Conservation (phyloP, 768 basidiomycete species). For the Suillus americanus region DNA sequence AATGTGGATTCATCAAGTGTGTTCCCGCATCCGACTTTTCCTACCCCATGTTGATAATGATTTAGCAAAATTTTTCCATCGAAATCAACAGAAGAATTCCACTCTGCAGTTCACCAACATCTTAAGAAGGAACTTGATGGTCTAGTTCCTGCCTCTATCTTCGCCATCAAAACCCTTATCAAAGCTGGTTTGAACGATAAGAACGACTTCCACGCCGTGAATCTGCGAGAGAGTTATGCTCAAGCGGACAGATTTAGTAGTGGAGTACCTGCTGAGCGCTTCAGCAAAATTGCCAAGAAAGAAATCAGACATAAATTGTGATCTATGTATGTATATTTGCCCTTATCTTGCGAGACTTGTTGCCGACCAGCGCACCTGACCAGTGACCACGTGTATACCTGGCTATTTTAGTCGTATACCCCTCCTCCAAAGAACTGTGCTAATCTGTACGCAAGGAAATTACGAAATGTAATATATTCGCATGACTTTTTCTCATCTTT, state of each 20-base stretch:
- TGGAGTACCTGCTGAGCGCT: slow-evolving; percentile 54
- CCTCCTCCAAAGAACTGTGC: neutral
- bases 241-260: slow-evolving; percentile 66
- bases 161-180: slow-evolving; percentile 54
- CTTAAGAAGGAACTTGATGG: slow-evolving; percentile 55
- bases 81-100: slow-evolving; percentile 52
- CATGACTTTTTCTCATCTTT: neutral
- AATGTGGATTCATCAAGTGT: slow-evolving; percentile 67
- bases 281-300: slow-evolving; percentile 55
- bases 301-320: slow-evolving; percentile 68
- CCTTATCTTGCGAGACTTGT: neutral
- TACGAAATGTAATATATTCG: neutral
- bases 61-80: slow-evolving; percentile 59
- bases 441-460: neutral
- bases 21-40: neutral
- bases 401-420: slow-evolving; percentile 4
- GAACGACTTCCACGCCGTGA: slow-evolving; percentile 62
- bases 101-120: slow-evolving; percentile 47
- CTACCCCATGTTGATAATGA: neutral
- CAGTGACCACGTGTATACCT: neutral
- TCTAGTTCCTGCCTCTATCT: slow-evolving; percentile 55
- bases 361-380: neutral
- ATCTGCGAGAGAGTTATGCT: slow-evolving; percentile 68
- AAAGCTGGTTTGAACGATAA: slow-evolving; percentile 57
- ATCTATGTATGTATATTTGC: slow-evolving; percentile 3